Percentiles rank a stretch among this genome's conserved stretches.
Evolutionary conservation across 2,329 filamentous ascomycete genomes (phyloP).

Genomic region (Colletotrichum sp.): DNA sequence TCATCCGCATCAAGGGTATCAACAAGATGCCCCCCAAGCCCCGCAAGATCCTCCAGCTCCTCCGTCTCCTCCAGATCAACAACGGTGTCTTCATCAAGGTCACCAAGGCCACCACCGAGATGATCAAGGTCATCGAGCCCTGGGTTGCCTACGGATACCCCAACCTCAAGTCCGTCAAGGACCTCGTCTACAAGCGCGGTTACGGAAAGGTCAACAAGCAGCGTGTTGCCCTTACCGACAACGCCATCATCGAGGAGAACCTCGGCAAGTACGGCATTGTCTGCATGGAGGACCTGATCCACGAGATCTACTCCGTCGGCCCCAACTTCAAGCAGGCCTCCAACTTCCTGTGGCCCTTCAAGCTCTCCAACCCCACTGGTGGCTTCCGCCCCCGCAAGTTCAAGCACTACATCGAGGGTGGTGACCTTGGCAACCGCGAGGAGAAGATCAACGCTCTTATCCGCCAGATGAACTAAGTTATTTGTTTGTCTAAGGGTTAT

Average conservation of each 20-base stretch:
- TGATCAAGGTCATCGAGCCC: slow-evolving; percentile 98
- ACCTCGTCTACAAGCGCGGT: slow-evolving; percentile 99
- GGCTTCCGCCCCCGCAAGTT: slow-evolving; percentile 98
- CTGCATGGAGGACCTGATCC: slow-evolving; percentile 98
- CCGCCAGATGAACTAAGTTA: slow-evolving; percentile 95
- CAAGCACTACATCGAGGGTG: slow-evolving; percentile 98
- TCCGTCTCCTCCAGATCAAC: slow-evolving; percentile 99
- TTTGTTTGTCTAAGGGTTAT: background rate
- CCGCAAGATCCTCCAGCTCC: slow-evolving; percentile 99
- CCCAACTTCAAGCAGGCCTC: slow-evolving; percentile 99
- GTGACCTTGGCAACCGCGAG: slow-evolving; percentile 98
- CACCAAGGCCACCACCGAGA: slow-evolving; percentile 97
- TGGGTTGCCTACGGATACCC: slow-evolving; percentile 99
- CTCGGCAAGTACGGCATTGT: slow-evolving; percentile 99
- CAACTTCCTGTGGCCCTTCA: slow-evolving; percentile 99
- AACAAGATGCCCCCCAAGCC: slow-evolving; percentile 99
- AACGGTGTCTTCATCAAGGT: slow-evolving; percentile 98
- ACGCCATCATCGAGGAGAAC: slow-evolving; percentile 94
- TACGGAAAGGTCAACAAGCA: slow-evolving; percentile 99
- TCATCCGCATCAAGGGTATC: slow-evolving; percentile 99
- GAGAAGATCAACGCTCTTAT: slow-evolving; percentile 97
- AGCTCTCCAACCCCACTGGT: slow-evolving; percentile 97
- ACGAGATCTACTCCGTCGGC: slow-evolving; percentile 98
- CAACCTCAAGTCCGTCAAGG: slow-evolving; percentile 98
- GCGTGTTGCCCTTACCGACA: slow-evolving; percentile 95